Evolutionary conservation across 75 land plant genomes (phyloP).

Genomic region (Larix kaempferi): DNA sequence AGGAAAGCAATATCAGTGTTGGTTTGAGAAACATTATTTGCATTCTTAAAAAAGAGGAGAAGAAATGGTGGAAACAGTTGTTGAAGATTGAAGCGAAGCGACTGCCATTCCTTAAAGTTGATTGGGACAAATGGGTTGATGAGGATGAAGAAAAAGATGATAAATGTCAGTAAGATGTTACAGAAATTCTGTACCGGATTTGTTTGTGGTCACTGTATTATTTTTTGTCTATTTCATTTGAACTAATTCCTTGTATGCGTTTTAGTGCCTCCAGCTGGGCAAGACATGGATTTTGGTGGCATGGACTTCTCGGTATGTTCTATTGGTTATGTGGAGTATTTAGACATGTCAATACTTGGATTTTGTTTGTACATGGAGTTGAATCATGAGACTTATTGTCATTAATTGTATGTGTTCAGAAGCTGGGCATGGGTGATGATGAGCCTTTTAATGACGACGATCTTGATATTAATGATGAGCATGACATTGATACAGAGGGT

Average conservation of each 20-base stretch:
- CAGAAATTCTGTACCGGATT: background rate
- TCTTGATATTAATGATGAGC: too few species aligned
- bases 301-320: conserved; percentile 49
- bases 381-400: too few species aligned
- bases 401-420: too few species aligned
- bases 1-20: conserved; percentile 66
- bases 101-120: conserved; percentile 67
- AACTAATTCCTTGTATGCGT: background rate
- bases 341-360: too few species aligned
- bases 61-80: conserved; percentile 66
- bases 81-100: conserved; percentile 52
- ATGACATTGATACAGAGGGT: too few species aligned
- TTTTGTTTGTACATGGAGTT: too few species aligned
- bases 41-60: conserved; percentile 56
- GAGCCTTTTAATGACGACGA: too few species aligned
- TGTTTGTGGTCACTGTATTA: background rate
- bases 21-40: conserved; percentile 52
- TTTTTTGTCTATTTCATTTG: background rate
- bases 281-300: conserved; percentile 31
- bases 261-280: conserved; percentile 10
- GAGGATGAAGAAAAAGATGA: conserved; percentile 64
- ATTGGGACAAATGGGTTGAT: conserved; percentile 92
- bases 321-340: too few species aligned
- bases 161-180: conserved; percentile 14
- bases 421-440: too few species aligned